Base-by-base conservation (phyloP, 768 basidiomycete species). In the Lanmaoa pseudosensibilis region DNA sequence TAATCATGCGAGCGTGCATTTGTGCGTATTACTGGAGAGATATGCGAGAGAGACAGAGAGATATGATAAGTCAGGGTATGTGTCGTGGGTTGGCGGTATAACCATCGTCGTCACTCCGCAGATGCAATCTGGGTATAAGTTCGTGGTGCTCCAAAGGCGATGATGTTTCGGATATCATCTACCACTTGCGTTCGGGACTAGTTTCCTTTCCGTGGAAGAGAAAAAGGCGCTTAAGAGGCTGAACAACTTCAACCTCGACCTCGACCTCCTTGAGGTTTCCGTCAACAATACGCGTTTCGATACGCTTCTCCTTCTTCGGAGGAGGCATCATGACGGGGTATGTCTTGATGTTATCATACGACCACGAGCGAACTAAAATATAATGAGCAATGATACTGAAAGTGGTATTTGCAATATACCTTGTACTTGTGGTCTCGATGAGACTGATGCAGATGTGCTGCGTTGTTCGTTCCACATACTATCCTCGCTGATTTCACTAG, bases 261-360 rank as follows among this genome's bases (percentile, higher is more conserved):
- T 79, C 78, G n/a, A 79, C 71, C 64, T 83, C 80, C 43, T 77
- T 71, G 54, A 81, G 79, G 60, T 83, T 76, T 53, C 79, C 79
- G 38, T 78, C 73, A 54, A 80, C 64, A 40, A 87, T 68, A 32
- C 79, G 71, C 34, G 74, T 77, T 73, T 81, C 81, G 25, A 76
- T 68, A 49, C 76, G 76, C 59, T 74, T 74, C 73, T 83, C 82
- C 68, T 76, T 85, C 73, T 78, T 78, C 43, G 76, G 73, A n/a
- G 80, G 82, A 37, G 80, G 72, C 57, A 68, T 69, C 70, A 71
- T 76, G 56, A 83, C 74, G 16, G 85, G 83, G 61, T 90, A 90
- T 4, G 84, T 87, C 66, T 78, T 80, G 58, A 87, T 69, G 60
- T 86, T 86, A 63, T 88, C 87, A 64, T 89, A 90, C 2, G 87